Base-by-base conservation (phyloP, 2,329 filamentous ascomycete species). In the Trichoderma koningii region DNA sequence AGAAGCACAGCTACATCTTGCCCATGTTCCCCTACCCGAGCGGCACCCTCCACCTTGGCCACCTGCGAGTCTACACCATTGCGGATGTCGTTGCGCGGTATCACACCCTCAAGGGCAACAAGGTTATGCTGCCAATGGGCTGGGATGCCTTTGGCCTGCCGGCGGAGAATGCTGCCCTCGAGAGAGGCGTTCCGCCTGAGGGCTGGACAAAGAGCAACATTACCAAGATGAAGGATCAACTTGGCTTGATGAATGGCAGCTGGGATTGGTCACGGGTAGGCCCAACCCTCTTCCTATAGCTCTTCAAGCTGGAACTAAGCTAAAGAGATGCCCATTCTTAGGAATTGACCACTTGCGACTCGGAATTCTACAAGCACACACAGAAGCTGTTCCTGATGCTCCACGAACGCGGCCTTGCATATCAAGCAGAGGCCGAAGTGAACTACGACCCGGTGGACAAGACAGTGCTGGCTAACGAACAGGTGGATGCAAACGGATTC, bases 21-120 rank as follows among this genome's bases (percentile, higher is more conserved):
- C 89, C 93, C 69, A 97, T 97, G 93, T 96, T 96, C 73, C 93
- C 93, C 0, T 97, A 97, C 75, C 93, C 93, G 1, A 96, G 93
- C 0, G 93, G 93, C 34, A 88, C 87, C 34, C 83, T 97, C 30
- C 93, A 97, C 75, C 87, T 96, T 67, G 93, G 93, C 15, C 93
- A 97, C 75, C 80, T 96, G 45, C 88, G 93, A 53, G 92, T 96
- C 56, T 97, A 96, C 79, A 92, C 92, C 44, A 95, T 97, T 69
- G 92, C 92, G 67, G 93, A 97, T 79, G 90, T 93, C 10, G 79
- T 96, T 60, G 87, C 92, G 15, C 85, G 93, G 62, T 96, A 89
- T 73, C 86, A 88, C 71, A 84, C 83, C 28, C 87, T 96, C 78
- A 87, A 88, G 70, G 92, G 92, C 17, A 82, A 87, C 69, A 79